Evolutionary conservation across 2,329 filamentous ascomycete genomes (phyloP).

Genomic region (Tolypocladium nubicola): DNA sequence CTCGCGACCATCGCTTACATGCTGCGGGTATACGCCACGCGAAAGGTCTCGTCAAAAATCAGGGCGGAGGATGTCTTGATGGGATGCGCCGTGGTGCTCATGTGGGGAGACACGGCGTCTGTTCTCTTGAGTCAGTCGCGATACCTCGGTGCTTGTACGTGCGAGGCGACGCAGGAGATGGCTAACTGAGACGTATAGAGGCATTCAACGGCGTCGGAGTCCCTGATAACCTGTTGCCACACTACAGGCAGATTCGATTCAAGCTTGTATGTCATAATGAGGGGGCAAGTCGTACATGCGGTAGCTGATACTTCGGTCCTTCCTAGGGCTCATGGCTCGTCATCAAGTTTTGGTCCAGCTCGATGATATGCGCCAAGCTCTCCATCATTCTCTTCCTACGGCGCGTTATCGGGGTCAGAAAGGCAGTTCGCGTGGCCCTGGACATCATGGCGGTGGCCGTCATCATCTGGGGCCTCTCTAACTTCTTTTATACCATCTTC

Average conservation of each 20-base stretch:
- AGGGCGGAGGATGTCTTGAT: slow-evolving; percentile 6
- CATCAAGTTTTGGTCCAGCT: slow-evolving; percentile 5
- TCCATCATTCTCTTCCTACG: slow-evolving; percentile 7
- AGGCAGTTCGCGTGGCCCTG: not conserved
- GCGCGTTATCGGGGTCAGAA: slow-evolving; percentile 2
- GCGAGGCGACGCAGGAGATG: not conserved
- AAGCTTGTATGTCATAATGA: not conserved
- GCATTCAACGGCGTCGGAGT: slow-evolving; percentile 4
- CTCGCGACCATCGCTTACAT: slow-evolving; percentile 2
- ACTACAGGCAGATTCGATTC: not conserved
- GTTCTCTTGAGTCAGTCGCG: slow-evolving; percentile 4
- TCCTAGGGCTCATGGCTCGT: slow-evolving; percentile 6
- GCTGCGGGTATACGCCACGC: slow-evolving; percentile 3
- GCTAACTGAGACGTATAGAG: not conserved
- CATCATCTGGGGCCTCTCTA: slow-evolving; percentile 3
- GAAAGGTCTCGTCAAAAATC: not conserved
- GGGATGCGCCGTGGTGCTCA: slow-evolving; percentile 5
- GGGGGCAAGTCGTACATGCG: not conserved
- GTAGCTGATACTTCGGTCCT: not conserved
- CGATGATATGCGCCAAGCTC: slow-evolving; percentile 5
- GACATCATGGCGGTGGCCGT: slow-evolving; percentile 3
- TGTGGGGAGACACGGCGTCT: slow-evolving; percentile 6
- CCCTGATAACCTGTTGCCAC: not conserved
- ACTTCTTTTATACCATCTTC: slow-evolving; percentile 3
- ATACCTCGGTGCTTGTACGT: not conserved